These are phyloP conservation scores for Mycena floridula DNA, from an alignment of 768 basidiomycete genomes.

Conservation along the genomic window DNA sequence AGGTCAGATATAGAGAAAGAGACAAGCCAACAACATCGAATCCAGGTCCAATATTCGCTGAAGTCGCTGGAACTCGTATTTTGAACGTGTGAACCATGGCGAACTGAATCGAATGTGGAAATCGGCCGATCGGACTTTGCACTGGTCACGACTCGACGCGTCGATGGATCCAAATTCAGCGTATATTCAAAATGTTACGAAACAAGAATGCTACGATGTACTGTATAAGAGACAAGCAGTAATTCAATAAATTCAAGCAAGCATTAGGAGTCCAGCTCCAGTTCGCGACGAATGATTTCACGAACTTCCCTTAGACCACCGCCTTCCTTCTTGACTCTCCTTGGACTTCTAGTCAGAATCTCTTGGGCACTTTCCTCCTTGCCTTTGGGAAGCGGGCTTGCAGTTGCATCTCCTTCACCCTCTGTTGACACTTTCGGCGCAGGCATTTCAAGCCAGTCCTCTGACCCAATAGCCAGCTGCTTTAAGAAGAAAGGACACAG, in stretches of 20 bases:
- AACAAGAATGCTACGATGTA: too few relatives aligned
- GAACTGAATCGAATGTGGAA: too few relatives aligned
- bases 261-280: conserved; percentile 60
- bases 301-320: conserved; percentile 75
- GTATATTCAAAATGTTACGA: too few relatives aligned
- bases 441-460: conserved; percentile 60
- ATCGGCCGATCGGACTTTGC: too few relatives aligned
- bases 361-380: conserved; percentile 56
- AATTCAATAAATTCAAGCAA: conserved; percentile 19
- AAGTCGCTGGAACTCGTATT: conserved; percentile 92
- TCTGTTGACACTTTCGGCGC: conserved; percentile 20
- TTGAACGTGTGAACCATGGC: conserved; percentile 31
- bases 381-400: conserved; percentile 37
- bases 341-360: conserved; percentile 64
- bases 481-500: conserved; percentile 81
- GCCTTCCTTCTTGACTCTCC: conserved; percentile 59
- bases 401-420: conserved; percentile 39
- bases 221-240: too few relatives aligned
- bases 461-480: conserved; percentile 52
- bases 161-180: too few relatives aligned
- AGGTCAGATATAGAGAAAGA: conserved; percentile 76
- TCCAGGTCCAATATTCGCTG: conserved; percentile 97
- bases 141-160: too few relatives aligned
- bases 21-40: conserved; percentile 99
- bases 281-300: conserved; percentile 74